Percentiles rank a stretch among this genome's conserved stretches.
phyloP scores from a whole-genome alignment of 352 stramenopile species.

The Pythium coloratum region DNA sequence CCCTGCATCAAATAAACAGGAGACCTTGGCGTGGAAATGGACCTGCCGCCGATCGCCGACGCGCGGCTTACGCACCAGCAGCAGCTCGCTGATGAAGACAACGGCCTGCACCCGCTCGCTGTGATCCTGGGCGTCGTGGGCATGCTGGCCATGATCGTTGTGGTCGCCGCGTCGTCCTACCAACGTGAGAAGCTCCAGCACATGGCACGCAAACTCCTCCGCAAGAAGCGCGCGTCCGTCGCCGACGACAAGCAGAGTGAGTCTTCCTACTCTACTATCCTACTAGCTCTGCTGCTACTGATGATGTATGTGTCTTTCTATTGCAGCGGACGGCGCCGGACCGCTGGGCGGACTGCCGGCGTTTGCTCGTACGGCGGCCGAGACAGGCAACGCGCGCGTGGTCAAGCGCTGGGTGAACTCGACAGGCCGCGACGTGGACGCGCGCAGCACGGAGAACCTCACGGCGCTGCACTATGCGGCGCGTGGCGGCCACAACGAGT shows the following conservation, averaged over 20 bases:
- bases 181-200: conserved; percentile 78
- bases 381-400: conserved; percentile 73
- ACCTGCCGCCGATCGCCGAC: neutral
- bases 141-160: conserved; percentile 59
- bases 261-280: conserved; percentile 1
- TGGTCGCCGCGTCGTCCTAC: conserved; percentile 73
- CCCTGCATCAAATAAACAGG: neutral
- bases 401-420: conserved; percentile 83
- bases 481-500: conserved; percentile 78
- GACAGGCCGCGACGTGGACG: conserved; percentile 62
- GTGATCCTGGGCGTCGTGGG: conserved; percentile 60
- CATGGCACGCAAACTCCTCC: conserved; percentile 77
- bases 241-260: conserved; percentile 44
- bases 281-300: too few relatives aligned
- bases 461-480: conserved; percentile 79
- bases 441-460: conserved; percentile 71
- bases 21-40: neutral
- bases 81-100: neutral
- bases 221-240: conserved; percentile 58
- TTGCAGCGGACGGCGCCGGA: conserved; percentile 29
- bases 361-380: conserved; percentile 66
- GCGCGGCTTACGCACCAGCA: conserved; percentile 11
- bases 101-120: conserved; percentile 65
- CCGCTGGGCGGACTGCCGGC: conserved; percentile 48
- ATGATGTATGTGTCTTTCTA: neutral